Conservation (phyloP, 2,329 filamentous ascomycete genomes). For the Camillea tinctor region DNA sequence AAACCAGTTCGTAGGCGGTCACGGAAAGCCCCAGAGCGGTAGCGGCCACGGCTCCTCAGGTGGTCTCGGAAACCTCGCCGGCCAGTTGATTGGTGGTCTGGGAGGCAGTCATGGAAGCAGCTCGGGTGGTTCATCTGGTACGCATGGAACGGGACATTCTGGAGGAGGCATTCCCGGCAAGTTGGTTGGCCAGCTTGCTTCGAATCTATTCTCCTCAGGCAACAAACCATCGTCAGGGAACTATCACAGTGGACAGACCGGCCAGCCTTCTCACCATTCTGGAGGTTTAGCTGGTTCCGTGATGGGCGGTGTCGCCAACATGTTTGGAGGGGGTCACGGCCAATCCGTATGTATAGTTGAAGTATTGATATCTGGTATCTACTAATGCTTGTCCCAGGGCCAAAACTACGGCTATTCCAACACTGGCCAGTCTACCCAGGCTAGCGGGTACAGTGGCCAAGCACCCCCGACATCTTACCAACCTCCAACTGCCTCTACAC, state of each 20-base stretch:
- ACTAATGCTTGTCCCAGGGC: constrained; percentile 38
- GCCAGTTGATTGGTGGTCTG: constrained; percentile 39
- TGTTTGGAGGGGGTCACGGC: constrained; percentile 49
- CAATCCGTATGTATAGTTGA: constrained; percentile 35
- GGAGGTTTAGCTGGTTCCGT: constrained; percentile 52
- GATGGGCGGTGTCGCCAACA: constrained; percentile 53
- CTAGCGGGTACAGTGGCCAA: constrained; percentile 59
- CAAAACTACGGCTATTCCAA: constrained; percentile 65
- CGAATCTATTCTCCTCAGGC: constrained; percentile 51
- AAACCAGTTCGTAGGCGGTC: constrained; percentile 44
- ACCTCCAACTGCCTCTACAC: constrained; percentile 31
- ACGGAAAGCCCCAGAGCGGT: constrained; percentile 39
- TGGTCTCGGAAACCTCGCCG: constrained; percentile 47
- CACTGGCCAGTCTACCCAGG: constrained; percentile 47
- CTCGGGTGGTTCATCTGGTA: constrained; percentile 25
- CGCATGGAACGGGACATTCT: constrained; percentile 22
- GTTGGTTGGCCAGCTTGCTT: constrained; percentile 56
- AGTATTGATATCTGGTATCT: not conserved
- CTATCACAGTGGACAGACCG: constrained; percentile 18
- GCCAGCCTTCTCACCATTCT: constrained; percentile 36
- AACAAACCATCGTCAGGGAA: constrained; percentile 45
- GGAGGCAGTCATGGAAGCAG: constrained; percentile 24
- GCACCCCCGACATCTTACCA: constrained; percentile 64
- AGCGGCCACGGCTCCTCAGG: constrained; percentile 35
- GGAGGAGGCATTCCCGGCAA: constrained; percentile 41